Conservation (phyloP, 2,329 filamentous ascomycete species). For the Aspergillus terreus region DNA sequence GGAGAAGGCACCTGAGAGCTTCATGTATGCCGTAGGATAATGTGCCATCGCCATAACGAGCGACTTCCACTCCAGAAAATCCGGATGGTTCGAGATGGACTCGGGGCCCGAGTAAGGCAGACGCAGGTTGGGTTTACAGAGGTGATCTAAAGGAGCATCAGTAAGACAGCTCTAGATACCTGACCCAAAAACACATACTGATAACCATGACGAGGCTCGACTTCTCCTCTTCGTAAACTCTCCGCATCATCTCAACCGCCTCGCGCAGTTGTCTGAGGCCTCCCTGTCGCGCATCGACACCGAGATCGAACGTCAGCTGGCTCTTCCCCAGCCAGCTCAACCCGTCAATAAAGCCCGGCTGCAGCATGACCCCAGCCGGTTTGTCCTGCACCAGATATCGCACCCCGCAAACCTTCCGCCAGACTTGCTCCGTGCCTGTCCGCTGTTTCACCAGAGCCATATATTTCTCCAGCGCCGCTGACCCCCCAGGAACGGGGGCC, state of each 20-base stretch:
- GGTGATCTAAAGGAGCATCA: conserved; percentile 61
- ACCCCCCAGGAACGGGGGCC: conserved; percentile 73
- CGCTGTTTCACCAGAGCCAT: conserved; percentile 56
- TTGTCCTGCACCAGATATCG: conserved; percentile 80
- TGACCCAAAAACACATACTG: conserved; percentile 11
- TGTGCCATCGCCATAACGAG: conserved; percentile 65
- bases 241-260: conserved; percentile 65
- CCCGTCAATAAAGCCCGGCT: conserved; percentile 60
- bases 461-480: conserved; percentile 61
- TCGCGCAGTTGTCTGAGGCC: conserved; percentile 72
- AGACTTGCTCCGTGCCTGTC: conserved; percentile 57
- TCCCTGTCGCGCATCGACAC: conserved; percentile 73
- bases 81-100: conserved; percentile 41
- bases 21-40: conserved; percentile 71
- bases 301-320: conserved; percentile 74
- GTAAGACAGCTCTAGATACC: not conserved
- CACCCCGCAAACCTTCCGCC: conserved; percentile 70
- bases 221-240: conserved; percentile 55
- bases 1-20: conserved; percentile 81
- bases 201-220: conserved; percentile 69
- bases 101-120: conserved; percentile 50
- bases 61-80: conserved; percentile 66
- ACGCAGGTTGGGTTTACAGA: conserved; percentile 80
- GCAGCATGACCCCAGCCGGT: conserved; percentile 61
- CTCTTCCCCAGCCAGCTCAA: conserved; percentile 62